Conservation (phyloP, 805 yeast species). For the Wickerhamomyces ciferrii region DNA sequence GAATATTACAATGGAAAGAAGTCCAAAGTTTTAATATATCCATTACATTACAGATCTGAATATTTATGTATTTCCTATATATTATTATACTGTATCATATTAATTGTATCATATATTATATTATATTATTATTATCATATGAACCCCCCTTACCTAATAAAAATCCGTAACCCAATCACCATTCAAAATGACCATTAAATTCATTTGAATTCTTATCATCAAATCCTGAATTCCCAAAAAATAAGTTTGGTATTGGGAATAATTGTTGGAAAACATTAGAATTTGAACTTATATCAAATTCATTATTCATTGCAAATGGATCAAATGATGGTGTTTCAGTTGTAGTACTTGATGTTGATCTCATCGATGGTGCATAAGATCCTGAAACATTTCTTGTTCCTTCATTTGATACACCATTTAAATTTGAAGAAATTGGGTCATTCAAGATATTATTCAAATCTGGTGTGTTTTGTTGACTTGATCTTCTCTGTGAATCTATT, state of each 20-base stretch:
- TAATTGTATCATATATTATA: too few relatives aligned
- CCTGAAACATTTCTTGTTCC: background rate
- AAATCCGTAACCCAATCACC: background rate
- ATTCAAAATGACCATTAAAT: background rate
- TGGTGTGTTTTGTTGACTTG: background rate
- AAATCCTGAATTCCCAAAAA: background rate
- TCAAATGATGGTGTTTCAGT: background rate
- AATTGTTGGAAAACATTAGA: background rate
- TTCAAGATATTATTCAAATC: background rate
- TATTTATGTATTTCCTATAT: too few relatives aligned
- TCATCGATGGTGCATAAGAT: background rate
- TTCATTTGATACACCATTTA: too few relatives aligned
- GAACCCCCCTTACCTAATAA: too few relatives aligned
- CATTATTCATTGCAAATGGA: background rate
- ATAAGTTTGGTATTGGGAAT: background rate
- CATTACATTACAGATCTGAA: too few relatives aligned
- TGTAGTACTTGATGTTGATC: background rate
- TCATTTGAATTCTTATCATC: background rate
- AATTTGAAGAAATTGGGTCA: background rate
- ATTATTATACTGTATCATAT: too few relatives aligned
- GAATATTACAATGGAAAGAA: too few relatives aligned
- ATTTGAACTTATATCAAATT: background rate
- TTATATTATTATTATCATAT: too few relatives aligned
- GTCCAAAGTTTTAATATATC: too few relatives aligned
- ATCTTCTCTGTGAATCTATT: background rate